A percentile compares a stretch with the other conserved stretches of the same genome.
Conservation (phyloP, 768 basidiomycete species). For the Boletus huronensis region DNA sequence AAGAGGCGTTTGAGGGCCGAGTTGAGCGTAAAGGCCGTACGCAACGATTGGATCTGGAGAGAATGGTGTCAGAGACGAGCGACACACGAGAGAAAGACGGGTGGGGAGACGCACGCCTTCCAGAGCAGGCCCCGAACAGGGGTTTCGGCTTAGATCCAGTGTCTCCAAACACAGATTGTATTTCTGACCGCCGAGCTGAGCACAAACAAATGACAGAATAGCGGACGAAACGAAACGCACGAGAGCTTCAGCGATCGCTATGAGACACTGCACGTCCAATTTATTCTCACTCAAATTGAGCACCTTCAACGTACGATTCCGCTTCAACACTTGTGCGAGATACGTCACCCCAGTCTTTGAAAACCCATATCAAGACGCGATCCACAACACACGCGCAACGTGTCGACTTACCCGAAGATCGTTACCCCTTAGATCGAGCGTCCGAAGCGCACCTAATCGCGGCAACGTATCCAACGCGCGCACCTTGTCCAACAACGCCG, state of each 20-base stretch:
- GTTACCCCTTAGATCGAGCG: constrained; percentile 88
- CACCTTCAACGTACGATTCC: constrained; percentile 92
- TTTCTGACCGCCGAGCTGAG: constrained; percentile 53
- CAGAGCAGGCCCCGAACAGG: constrained; percentile 82
- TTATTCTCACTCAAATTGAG: constrained; percentile 94
- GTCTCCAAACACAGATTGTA: constrained; percentile 94
- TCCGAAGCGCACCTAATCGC: constrained; percentile 78
- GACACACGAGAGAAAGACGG: neutral
- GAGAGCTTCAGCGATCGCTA: constrained; percentile 82
- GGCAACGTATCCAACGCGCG: constrained; percentile 86
- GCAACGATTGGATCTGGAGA: constrained; percentile 72
- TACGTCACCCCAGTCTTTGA: constrained; percentile 73
- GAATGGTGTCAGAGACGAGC: neutral
- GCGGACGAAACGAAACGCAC: constrained; percentile 41
- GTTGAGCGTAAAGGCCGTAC: constrained; percentile 92
- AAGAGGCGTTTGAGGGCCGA: constrained; percentile 89
- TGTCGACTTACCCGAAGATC: constrained; percentile 74
- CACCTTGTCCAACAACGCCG: constrained; percentile 82
- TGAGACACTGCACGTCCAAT: constrained; percentile 78
- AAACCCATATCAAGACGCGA: neutral
- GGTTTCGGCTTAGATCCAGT: constrained; percentile 88
- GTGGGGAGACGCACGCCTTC: constrained; percentile 69
- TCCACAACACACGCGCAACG: neutral
- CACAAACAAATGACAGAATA: neutral
- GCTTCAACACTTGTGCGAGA: constrained; percentile 91